phyloP scores from a whole-genome alignment of 495 filamentous ascomycete genomes.

The Sabuloglossum arenarium region DNA sequence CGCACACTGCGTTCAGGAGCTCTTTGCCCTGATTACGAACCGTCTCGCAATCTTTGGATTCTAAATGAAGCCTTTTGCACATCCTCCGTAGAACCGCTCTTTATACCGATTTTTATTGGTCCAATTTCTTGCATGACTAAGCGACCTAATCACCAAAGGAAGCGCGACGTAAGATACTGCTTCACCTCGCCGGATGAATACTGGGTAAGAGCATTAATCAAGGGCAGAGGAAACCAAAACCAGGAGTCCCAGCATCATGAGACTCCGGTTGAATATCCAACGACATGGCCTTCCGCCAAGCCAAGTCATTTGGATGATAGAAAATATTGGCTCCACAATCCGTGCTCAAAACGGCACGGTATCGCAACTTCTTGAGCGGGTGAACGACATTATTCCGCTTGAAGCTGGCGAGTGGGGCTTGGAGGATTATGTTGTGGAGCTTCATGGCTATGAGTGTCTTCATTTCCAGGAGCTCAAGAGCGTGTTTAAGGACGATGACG shows the following conservation, averaged over 20 bases:
- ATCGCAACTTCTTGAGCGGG: conserved; percentile 58
- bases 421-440: conserved; percentile 81
- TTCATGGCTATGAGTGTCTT: conserved; percentile 67
- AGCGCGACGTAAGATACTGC: too few relatives aligned
- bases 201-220: too few relatives aligned
- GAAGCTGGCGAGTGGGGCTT: conserved; percentile 72
- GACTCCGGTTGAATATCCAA: conserved; percentile 62
- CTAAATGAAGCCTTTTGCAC: too few relatives aligned
- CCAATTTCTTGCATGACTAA: too few relatives aligned
- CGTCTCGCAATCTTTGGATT: too few relatives aligned
- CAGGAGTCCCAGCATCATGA: conserved; percentile 30
- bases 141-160: too few relatives aligned
- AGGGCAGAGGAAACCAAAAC: too few relatives aligned
- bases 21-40: too few relatives aligned
- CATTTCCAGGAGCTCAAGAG: conserved; percentile 59
- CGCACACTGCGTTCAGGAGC: too few relatives aligned
- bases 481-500: conserved; percentile 63
- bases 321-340: not conserved
- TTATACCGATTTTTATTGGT: too few relatives aligned
- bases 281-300: conserved; percentile 62
- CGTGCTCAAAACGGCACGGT: conserved; percentile 33
- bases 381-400: conserved; percentile 68
- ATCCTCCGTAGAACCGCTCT: too few relatives aligned
- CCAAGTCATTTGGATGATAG: conserved; percentile 47
- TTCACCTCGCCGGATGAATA: too few relatives aligned